Percentiles rank a stretch among this genome's conserved stretches.
Evolutionary conservation across 2,329 filamentous ascomycete species (phyloP).

Genomic region (Penicillium vulpinum): DNA sequence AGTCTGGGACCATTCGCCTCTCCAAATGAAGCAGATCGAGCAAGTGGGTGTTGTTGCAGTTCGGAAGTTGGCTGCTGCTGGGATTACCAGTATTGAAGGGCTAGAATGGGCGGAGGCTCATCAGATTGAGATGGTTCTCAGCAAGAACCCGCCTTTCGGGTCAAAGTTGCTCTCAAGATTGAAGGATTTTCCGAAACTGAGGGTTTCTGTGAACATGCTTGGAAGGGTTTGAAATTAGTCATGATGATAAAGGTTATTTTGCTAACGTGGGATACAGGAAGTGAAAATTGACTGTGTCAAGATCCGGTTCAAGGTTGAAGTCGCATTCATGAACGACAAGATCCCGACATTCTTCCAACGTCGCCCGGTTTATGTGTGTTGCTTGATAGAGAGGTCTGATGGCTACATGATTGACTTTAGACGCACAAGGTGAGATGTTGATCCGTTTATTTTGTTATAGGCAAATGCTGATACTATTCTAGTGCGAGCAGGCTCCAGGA

Average conservation of each 20-base stretch:
- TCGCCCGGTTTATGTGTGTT: constrained; percentile 67
- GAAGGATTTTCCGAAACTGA: constrained; percentile 69
- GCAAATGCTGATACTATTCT: background rate
- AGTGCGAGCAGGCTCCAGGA: constrained; percentile 66
- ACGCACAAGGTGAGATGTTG: constrained; percentile 52
- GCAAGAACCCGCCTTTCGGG: constrained; percentile 81
- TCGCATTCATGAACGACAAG: constrained; percentile 71
- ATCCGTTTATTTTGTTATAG: constrained; percentile 18
- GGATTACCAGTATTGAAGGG: constrained; percentile 69
- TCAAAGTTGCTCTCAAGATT: constrained; percentile 65
- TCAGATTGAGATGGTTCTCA: constrained; percentile 73
- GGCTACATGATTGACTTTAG: constrained; percentile 69
- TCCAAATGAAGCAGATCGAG: constrained; percentile 80
- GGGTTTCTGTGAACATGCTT: constrained; percentile 54
- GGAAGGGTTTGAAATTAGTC: constrained; percentile 44
- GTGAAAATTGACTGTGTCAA: constrained; percentile 46
- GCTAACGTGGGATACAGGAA: constrained; percentile 29
- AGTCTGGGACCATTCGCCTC: constrained; percentile 77
- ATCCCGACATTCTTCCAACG: constrained; percentile 61
- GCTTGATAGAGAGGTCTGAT: constrained; percentile 70
- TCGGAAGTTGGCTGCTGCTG: constrained; percentile 69
- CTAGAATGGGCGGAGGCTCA: constrained; percentile 66
- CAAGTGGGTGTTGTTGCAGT: constrained; percentile 74
- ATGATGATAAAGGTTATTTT: constrained; percentile 22
- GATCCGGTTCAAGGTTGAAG: constrained; percentile 64